Percentiles rank a stretch among this genome's conserved stretches.
Conservation (phyloP, 148 eudicot genomes). For the Tetragonia tetragonoides region DNA sequence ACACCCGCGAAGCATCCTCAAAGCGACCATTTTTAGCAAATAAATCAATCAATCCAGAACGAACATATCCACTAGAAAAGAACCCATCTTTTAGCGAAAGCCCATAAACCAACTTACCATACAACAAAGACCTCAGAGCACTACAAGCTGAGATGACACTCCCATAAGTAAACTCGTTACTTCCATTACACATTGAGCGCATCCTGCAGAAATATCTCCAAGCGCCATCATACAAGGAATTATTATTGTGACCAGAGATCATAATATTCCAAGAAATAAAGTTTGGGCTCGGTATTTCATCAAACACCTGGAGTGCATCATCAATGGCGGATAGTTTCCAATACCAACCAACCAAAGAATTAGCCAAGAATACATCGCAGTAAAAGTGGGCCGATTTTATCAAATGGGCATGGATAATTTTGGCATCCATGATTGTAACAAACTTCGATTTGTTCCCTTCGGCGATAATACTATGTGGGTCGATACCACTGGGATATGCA, state of each 20-base stretch:
- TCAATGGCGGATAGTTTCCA: slow-evolving; percentile 34
- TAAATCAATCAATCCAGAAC: slow-evolving; percentile 69
- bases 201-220: slow-evolving; percentile 67
- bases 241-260: slow-evolving; percentile 57
- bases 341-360: slow-evolving; percentile 46
- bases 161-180: slow-evolving; percentile 64
- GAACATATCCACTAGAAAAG: slow-evolving; percentile 64
- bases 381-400: slow-evolving; percentile 28
- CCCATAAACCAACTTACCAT: slow-evolving; percentile 61
- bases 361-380: slow-evolving; percentile 32
- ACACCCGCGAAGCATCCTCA: slow-evolving; percentile 65
- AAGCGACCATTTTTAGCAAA: slow-evolving; percentile 43
- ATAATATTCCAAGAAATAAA: slow-evolving; percentile 58
- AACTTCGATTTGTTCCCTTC: slow-evolving; percentile 37
- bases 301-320: slow-evolving; percentile 62
- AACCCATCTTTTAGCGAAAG: slow-evolving; percentile 64
- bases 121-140: slow-evolving; percentile 37
- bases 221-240: slow-evolving; percentile 36
- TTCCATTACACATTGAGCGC: slow-evolving; percentile 44
- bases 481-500: slow-evolving; percentile 4
- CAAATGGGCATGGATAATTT: slow-evolving; percentile 46
- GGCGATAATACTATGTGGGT: slow-evolving; percentile 38
- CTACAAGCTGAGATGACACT: slow-evolving; percentile 65
- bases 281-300: slow-evolving; percentile 49
- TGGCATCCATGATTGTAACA: slow-evolving; percentile 29